Evolutionary conservation across 2,329 filamentous ascomycete genomes (phyloP).

Genomic region (Cladosporium sphaerospermum): DNA sequence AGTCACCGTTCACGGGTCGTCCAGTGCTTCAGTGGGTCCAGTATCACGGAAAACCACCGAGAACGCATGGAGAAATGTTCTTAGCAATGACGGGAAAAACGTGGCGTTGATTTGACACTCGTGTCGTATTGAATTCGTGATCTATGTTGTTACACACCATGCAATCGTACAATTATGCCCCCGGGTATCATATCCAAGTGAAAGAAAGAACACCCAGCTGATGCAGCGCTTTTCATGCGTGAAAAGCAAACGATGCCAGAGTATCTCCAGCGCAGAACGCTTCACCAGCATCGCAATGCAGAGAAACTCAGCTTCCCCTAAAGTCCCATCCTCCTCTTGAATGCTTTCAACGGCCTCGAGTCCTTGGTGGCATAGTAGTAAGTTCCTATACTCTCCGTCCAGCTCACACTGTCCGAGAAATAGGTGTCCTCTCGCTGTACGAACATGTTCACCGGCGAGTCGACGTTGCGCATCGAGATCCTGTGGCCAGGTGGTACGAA

Average conservation of each 20-base stretch:
- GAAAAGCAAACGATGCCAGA: neutral
- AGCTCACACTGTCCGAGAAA: conserved; percentile 70
- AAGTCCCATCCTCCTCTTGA: conserved; percentile 34
- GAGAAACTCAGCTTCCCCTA: neutral
- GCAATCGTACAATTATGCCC: conserved; percentile 3
- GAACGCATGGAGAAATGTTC: too few relatives aligned
- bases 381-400: conserved; percentile 75
- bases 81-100: too few relatives aligned
- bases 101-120: neutral
- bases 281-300: too few relatives aligned
- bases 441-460: conserved; percentile 75
- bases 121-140: neutral
- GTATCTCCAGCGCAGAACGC: too few relatives aligned
- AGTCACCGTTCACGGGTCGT: too few relatives aligned
- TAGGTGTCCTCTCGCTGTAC: conserved; percentile 67
- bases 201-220: conserved; percentile 8
- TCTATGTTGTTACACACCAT: conserved; percentile 7
- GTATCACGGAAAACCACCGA: too few relatives aligned
- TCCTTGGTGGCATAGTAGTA: conserved; percentile 88
- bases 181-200: conserved; percentile 10
- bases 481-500: conserved; percentile 79
- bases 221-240: neutral
- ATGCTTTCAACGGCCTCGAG: conserved; percentile 45
- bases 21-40: too few relatives aligned
- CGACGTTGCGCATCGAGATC: conserved; percentile 65